Evolutionary conservation across 331 rosid genomes (phyloP), one percentile per base, ranked within the genome.

Genomic region (Acacia concinna): DNA sequence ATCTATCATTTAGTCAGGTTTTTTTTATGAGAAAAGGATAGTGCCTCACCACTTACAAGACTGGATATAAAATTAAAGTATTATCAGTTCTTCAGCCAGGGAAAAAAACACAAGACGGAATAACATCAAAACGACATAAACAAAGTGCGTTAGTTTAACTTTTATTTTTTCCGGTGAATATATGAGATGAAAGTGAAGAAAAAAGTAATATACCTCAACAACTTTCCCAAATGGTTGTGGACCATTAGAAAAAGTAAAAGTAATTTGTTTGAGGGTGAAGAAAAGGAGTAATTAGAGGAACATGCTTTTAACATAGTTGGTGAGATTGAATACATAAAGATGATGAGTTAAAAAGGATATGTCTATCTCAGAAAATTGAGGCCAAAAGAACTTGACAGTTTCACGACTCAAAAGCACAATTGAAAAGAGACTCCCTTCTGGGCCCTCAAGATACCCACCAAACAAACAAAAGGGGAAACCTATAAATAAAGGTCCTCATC

Each of bases 391-490:
- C 9, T 64, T 64, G 68, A 62, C 18, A 64, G 40, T 28, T 64
- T 64, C 43, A 64, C 27, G 13, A 32, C 27, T 32, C 44, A 18
- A 32, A 64, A 17, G 69, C 69, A 64, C 44, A 18, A 32, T 32
- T 20, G 3, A 60, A 32, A 64, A 64, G 13, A 3, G 15, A 3
- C 14, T 5, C 68, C 18, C 13, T 18, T 32, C 14, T 2, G 69
- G 69, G 27, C 43, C 69, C 69, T 64, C 21, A 17, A 15, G 69
- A 64, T 31, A 32, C 43, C 69, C 69, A 64, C 43, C 69, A 64
- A 64, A 64, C 44, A 6, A 32, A 20, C 69, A 64, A 64, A 15
- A 64, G 12, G 69, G 34, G 15, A 64, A 38, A 34, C 69, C 69
- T 2, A 64, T 8, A 64, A 64, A 64, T 64, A 11, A 64, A 32